These are phyloP conservation scores for Emmonsiellopsis sp. DNA, from an alignment of 2,329 filamentous ascomycete genomes.

Conservation along the genomic window DNA sequence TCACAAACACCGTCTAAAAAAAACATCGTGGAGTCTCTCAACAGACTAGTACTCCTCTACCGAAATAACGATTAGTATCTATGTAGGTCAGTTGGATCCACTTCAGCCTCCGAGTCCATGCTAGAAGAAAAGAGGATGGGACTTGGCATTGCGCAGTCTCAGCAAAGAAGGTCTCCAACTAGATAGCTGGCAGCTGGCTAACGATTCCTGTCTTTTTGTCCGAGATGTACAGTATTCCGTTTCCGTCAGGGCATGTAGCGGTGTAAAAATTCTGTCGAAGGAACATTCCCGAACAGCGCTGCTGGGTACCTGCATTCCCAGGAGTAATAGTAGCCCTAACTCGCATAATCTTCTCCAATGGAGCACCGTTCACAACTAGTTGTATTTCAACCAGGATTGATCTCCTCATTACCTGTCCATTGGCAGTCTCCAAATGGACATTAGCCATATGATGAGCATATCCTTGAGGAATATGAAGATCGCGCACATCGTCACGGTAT, in stretches of 20 bases:
- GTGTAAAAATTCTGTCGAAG: background rate
- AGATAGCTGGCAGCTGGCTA: background rate
- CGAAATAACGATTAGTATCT: no score
- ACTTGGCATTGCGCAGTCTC: no score
- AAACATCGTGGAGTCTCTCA: no score
- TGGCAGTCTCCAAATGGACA: background rate
- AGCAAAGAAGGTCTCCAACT: no score
- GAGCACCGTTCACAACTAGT: background rate
- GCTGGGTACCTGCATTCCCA: background rate
- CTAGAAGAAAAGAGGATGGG: no score
- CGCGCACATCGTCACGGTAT: background rate
- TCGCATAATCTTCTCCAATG: background rate
- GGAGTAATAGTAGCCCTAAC: background rate
- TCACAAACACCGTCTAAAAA: no score
- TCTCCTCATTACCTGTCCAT: background rate
- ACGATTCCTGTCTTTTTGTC: background rate
- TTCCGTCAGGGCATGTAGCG: background rate
- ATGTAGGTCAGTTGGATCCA: no score
- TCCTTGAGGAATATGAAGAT: background rate
- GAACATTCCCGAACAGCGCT: background rate
- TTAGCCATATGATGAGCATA: background rate
- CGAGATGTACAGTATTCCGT: background rate
- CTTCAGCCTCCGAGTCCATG: no score
- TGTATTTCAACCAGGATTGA: background rate
- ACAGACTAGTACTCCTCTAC: no score